Conservation (phyloP, 2,329 filamentous ascomycete genomes). For the Epichloe coenophiala region DNA sequence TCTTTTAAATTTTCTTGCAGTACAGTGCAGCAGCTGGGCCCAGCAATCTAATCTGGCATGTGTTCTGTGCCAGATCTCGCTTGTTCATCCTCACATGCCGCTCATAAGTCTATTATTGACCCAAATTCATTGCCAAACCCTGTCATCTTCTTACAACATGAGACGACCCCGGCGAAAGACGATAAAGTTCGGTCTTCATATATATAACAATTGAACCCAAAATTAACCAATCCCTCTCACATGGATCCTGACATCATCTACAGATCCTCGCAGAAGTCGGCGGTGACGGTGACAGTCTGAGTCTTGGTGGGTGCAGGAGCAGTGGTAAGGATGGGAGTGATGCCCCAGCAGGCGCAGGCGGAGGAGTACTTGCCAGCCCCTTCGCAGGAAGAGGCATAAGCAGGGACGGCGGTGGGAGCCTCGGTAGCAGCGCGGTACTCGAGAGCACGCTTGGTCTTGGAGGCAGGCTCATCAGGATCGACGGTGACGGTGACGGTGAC, state of each 20-base stretch:
- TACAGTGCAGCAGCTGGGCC: background rate
- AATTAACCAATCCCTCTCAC: background rate
- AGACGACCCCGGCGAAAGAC: background rate
- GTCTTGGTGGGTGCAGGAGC: constrained; percentile 26
- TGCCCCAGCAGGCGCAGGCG: constrained; percentile 31
- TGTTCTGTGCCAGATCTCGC: background rate
- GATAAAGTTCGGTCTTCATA: background rate
- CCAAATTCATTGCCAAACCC: background rate
- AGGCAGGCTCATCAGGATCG: constrained; percentile 16
- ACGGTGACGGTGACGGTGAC: constrained; percentile 26
- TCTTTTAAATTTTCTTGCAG: background rate
- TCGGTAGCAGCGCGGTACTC: constrained; percentile 19
- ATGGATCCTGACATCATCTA: constrained; percentile 6
- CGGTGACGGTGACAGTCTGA: constrained; percentile 26
- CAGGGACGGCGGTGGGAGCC: constrained; percentile 20
- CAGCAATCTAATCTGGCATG: background rate
- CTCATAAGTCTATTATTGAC: background rate
- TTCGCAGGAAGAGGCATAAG: constrained; percentile 27
- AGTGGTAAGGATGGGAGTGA: constrained; percentile 25
- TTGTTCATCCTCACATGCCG: background rate
- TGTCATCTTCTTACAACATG: background rate
- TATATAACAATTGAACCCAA: background rate
- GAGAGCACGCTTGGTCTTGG: constrained; percentile 14
- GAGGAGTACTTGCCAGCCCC: constrained; percentile 23
- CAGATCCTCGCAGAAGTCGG: constrained; percentile 27